phyloP scores from a whole-genome alignment of 2,329 filamentous ascomycete species.

The Apiospora phragmitis region DNA sequence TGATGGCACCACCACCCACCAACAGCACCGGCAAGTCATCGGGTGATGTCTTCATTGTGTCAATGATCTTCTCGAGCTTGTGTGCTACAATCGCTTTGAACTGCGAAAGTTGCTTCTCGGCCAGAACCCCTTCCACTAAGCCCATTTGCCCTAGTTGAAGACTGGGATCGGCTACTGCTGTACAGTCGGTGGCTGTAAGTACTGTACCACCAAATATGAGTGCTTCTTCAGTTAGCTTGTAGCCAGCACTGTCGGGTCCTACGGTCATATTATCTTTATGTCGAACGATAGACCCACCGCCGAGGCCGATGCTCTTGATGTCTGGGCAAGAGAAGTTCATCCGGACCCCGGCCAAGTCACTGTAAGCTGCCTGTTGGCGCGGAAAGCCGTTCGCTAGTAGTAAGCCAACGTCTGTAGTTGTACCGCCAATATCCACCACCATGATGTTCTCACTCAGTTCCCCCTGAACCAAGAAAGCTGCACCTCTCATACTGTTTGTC shows the following conservation, averaged over 20 bases:
- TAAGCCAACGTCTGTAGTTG: slow-evolving; percentile 64
- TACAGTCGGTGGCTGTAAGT: slow-evolving; percentile 60
- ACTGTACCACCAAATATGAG: slow-evolving; percentile 57
- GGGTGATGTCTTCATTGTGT: slow-evolving; percentile 63
- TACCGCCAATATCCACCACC: slow-evolving; percentile 68
- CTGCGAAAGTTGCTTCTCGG: slow-evolving; percentile 27
- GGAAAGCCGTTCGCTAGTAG: slow-evolving; percentile 64
- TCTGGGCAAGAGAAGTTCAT: slow-evolving; percentile 62
- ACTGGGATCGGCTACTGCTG: slow-evolving; percentile 34
- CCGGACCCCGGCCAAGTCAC: slow-evolving; percentile 61
- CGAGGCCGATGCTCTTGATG: slow-evolving; percentile 60
- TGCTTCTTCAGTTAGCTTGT: slow-evolving; percentile 54
- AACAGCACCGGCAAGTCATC: slow-evolving; percentile 60
- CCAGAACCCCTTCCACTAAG: slow-evolving; percentile 19
- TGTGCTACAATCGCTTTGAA: slow-evolving; percentile 26
- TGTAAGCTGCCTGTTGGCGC: slow-evolving; percentile 62
- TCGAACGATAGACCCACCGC: slow-evolving; percentile 58
- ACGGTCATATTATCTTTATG: slow-evolving; percentile 42
- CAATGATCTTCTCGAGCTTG: slow-evolving; percentile 42
- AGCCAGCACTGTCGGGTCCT: slow-evolving; percentile 64
- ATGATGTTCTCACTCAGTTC: slow-evolving; percentile 43
- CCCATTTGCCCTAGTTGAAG: slow-evolving; percentile 43
- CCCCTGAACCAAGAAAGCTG: slow-evolving; percentile 55
- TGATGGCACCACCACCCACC: slow-evolving; percentile 63
- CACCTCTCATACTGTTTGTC: slow-evolving; percentile 64